Evolutionary conservation across 2,329 filamentous ascomycete species (phyloP).

Genomic region (Sarocladium oryzae): DNA sequence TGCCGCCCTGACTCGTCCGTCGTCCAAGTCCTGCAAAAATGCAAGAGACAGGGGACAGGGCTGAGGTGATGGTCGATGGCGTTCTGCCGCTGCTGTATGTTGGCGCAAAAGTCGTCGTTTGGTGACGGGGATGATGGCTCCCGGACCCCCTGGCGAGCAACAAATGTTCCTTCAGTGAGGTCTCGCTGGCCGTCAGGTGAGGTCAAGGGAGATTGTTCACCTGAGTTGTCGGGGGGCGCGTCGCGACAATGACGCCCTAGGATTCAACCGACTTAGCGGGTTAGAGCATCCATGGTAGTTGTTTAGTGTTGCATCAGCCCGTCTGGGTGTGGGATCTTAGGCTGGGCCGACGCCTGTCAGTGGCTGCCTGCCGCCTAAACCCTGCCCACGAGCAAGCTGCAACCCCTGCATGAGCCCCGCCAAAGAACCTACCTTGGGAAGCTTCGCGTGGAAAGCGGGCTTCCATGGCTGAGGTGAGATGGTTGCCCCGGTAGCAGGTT

Average conservation of each 20-base stretch:
- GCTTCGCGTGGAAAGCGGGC: not conserved
- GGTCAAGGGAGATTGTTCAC: too few species aligned
- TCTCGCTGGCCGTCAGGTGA: too few species aligned
- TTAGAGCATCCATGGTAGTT: not conserved
- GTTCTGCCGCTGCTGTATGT: not conserved
- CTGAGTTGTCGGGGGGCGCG: not conserved
- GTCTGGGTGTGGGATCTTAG: not conserved
- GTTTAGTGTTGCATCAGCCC: not conserved
- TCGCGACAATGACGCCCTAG: not conserved
- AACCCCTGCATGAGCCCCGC: slow-evolving; percentile 4
- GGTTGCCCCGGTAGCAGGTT: slow-evolving; percentile 3
- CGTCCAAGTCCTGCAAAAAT: not conserved
- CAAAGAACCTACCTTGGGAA: too few species aligned
- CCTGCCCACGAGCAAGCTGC: too few species aligned
- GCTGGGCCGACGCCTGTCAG: not conserved
- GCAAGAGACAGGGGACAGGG: not conserved
- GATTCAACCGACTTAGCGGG: not conserved
- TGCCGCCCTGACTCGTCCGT: too few species aligned
- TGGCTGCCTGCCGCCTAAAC: not conserved
- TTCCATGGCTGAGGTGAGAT: not conserved
- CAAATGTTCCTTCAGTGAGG: not conserved
- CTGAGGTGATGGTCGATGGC: not conserved
- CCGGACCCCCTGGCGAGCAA: not conserved
- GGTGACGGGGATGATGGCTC: not conserved
- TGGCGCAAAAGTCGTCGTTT: not conserved